Base-by-base conservation (phyloP, 768 basidiomycete genomes). In the Kwoniella shandongensis region DNA sequence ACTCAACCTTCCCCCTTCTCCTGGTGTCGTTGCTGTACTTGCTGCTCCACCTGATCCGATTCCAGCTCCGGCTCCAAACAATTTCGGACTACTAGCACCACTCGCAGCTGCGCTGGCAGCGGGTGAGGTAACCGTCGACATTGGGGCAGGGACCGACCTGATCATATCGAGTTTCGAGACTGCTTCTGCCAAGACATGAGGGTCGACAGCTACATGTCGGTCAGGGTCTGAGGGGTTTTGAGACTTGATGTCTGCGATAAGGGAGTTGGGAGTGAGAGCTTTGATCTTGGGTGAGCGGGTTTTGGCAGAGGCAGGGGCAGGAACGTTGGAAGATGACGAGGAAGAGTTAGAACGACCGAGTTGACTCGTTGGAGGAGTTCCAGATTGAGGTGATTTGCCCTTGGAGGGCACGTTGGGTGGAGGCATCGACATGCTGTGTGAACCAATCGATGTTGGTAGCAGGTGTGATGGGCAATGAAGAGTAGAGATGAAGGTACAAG, bases 91-190 rank as follows among this genome's bases (percentile, higher is more conserved):
- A 25, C 41, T 51, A 1, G 67, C 54, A 11, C 67, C 67, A 25
- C 59, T 62, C 0, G 61, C 63, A 11, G 39, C 61, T 0, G 63
- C 65, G 11, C 60, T 63, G 15, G 45, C 53, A 17, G 55, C 54
- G 2, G 57, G 48, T 1, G 58, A 56, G 4, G 55, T 47, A 7
- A 61, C 59, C 3, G 63, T 55, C 0, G 70, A 67, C 25, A 57
- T 50, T 11, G 62, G 54, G 3, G 65, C 57, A 23, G 69, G 59
- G 26, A 58, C 47, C 27, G 51, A 59, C 17, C 67, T 62, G 8
- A 73, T 63, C 18, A 51, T 65, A 32, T 70, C 63, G 6, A 73
- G 55, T 25, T 69, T 66, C 3, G 44, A 49, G 7, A 73, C 67
- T 4, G 72, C 72, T 22, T 70, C 61, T 15, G 66, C 69, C 12